Conservation (phyloP, 208 protist species). For the Leishmania tropica region DNA sequence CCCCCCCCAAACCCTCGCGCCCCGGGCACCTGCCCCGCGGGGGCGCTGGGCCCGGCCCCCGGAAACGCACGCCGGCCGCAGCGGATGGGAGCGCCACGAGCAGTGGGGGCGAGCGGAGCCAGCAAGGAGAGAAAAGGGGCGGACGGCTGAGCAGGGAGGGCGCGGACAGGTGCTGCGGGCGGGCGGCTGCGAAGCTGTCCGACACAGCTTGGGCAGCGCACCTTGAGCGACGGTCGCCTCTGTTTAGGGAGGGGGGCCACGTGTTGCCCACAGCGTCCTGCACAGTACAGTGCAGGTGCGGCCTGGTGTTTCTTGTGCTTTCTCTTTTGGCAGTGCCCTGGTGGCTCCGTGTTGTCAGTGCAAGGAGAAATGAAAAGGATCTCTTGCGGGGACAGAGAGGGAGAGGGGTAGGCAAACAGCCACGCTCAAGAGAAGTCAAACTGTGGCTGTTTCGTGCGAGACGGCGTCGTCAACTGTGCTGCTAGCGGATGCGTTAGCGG, state of each 20-base stretch:
- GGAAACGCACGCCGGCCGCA: too few relatives aligned
- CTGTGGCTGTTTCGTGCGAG: not conserved
- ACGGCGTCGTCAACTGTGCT: not conserved
- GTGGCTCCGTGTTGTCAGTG: not conserved
- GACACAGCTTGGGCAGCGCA: not conserved
- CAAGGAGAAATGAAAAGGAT: not conserved
- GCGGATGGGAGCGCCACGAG: not conserved
- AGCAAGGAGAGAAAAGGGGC: too few relatives aligned
- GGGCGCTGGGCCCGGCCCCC: too few relatives aligned
- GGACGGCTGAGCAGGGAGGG: too few relatives aligned
- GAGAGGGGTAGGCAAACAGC: not conserved
- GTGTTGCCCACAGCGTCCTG: not conserved
- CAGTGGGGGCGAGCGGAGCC: not conserved
- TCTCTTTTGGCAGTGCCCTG: not conserved
- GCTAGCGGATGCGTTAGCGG: not conserved
- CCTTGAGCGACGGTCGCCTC: not conserved
- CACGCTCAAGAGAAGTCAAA: not conserved
- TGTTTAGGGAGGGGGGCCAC: not conserved
- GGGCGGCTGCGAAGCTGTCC: not conserved
- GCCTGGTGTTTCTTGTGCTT: not conserved
- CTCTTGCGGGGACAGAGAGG: not conserved
- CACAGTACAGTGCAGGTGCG: not conserved
- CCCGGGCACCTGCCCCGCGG: too few relatives aligned
- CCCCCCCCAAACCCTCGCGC: too few relatives aligned
- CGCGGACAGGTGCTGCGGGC: not conserved